Evolutionary conservation across 108 stramenopile species (phyloP).

Genomic region (Fragilariopsis cylindrus): DNA sequence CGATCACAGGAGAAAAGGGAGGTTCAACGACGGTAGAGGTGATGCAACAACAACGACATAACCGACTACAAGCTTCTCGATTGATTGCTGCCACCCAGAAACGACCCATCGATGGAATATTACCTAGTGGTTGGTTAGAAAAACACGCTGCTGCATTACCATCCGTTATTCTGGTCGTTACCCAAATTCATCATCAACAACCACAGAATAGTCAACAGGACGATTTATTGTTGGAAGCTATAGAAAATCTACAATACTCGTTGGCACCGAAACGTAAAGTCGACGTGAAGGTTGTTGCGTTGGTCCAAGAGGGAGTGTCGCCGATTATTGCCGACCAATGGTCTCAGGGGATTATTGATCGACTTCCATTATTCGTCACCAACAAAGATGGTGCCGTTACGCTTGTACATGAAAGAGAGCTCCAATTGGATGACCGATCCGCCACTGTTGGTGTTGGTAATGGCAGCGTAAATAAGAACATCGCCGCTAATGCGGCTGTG

Average conservation of each 20-base stretch:
- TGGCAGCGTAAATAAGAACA: slow-evolving; percentile 2
- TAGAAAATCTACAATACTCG: slow-evolving; percentile 52
- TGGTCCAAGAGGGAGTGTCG: slow-evolving; percentile 46
- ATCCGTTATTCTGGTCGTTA: slow-evolving; percentile 69
- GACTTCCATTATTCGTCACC: slow-evolving; percentile 8
- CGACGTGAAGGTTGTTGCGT: slow-evolving; percentile 62
- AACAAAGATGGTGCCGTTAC: slow-evolving; percentile 12
- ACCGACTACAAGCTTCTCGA: not conserved
- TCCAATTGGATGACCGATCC: slow-evolving; percentile 23
- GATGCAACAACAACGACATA: slow-evolving; percentile 7
- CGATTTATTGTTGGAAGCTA: slow-evolving; percentile 41
- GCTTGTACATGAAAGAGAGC: slow-evolving; percentile 21
- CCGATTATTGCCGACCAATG: slow-evolving; percentile 38
- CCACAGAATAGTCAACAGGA: slow-evolving; percentile 36
- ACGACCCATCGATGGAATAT: slow-evolving; percentile 60
- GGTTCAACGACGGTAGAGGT: not conserved
- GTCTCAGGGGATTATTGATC: slow-evolving; percentile 19
- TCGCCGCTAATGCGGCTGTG: slow-evolving; percentile 3
- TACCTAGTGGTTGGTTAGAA: slow-evolving; percentile 75
- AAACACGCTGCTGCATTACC: slow-evolving; percentile 77
- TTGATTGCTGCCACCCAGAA: slow-evolving; percentile 32
- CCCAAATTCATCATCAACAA: slow-evolving; percentile 28
- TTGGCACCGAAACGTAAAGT: slow-evolving; percentile 64
- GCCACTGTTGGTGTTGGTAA: not conserved
- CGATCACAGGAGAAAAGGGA: not conserved